Evolutionary conservation across 768 basidiomycete genomes (phyloP), one percentile per base, ranked within the genome.

Genomic region (Lactarius tabidus): DNA sequence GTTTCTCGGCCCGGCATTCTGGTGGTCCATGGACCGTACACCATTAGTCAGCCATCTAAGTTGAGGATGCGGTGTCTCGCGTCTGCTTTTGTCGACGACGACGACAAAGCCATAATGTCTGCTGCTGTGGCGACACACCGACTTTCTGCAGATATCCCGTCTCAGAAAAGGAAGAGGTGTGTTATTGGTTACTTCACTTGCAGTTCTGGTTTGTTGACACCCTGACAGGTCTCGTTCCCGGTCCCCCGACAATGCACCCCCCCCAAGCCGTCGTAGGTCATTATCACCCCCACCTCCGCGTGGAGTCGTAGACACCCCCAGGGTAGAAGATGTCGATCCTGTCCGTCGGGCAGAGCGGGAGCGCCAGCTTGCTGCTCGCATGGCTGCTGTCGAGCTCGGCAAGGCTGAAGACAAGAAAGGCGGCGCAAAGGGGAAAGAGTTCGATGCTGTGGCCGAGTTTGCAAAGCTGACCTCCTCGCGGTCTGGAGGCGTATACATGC

Each of bases 401-500:
- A 83, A 83, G 68, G 80, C 79, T 26, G 83, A 81, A 68, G 74
- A 72, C 18, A 74, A 72, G 67, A 73, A 70, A 69, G 73, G 67
- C 52, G 63, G 67, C 67, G 53, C 71, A 69, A 70, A 68, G 63
- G 74, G 79, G 64, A 80, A 81, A 73, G 79, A 79, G 52, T 85
- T 84, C 59, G 90, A 93, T 70, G 85, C 88, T 20, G 81, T 86
- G 69, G 93, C 92, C 29, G 95, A 97, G 75, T 95, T 96, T 72
- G 86, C 91, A 5, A 96, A 96, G 77, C 81, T 96, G 65, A 74
- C 90, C 1, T 84, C 82, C 41, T 86, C 91, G 20, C 86, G 89
- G 33, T 91, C 91, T 23, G 97, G 96, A 15, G 97, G 97, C 33
- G 93, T 97, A 15, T 99, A 99, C 75, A 88, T 99, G 75, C 97